Conservation (phyloP, 2,329 filamentous ascomycete species). For the Hypoxylon sp. region DNA sequence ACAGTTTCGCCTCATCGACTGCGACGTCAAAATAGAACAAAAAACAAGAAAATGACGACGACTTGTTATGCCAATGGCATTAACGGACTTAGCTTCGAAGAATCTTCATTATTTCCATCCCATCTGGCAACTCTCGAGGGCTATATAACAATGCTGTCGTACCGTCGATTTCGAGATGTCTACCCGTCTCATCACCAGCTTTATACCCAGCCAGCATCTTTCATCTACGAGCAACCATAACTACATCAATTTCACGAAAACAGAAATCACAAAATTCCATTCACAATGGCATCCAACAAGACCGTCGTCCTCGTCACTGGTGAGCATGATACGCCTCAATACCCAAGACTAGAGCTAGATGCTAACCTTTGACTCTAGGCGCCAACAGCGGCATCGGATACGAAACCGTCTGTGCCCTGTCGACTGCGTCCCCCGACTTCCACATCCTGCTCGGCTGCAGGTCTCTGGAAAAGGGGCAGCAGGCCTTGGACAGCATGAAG, state of each 20-base stretch:
- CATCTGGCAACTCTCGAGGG: no score
- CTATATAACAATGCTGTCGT: no score
- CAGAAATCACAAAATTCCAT: background rate
- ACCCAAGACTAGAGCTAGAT: background rate
- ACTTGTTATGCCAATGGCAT: background rate
- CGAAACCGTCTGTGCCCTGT: constrained; percentile 49
- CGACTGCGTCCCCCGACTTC: constrained; percentile 48
- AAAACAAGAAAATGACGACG: no score
- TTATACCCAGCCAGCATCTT: no score
- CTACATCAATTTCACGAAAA: background rate
- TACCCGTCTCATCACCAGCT: no score
- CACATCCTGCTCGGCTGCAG: constrained; percentile 52
- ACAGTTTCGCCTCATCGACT: background rate
- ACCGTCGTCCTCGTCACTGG: background rate
- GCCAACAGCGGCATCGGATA: constrained; percentile 58
- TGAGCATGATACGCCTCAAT: background rate
- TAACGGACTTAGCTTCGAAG: background rate
- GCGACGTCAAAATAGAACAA: no score
- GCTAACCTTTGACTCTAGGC: no score
- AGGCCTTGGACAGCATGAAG: constrained; percentile 41
- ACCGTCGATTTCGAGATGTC: no score
- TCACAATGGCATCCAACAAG: background rate
- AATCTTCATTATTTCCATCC: no score
- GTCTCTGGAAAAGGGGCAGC: constrained; percentile 49
- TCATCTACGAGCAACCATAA: no score